phyloP scores from a whole-genome alignment of 495 filamentous ascomycete genomes.

The Xanthoparmelia taractica region DNA sequence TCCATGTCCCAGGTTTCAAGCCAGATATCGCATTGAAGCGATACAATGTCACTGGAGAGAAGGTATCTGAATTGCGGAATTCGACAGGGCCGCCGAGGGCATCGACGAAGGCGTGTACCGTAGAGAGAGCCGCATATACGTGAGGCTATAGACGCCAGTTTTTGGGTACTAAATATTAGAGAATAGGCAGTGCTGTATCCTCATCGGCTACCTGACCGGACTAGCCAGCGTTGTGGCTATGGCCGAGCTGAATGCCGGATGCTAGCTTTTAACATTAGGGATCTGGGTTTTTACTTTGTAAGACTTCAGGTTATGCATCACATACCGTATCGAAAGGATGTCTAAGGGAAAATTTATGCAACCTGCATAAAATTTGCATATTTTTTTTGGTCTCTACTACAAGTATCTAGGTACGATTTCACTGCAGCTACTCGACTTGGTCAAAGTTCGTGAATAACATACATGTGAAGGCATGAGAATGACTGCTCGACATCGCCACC shows the following conservation, averaged over 20 bases:
- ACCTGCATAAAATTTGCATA: background rate
- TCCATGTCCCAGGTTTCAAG: constrained; percentile 35
- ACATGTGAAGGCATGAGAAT: background rate
- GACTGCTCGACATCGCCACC: background rate
- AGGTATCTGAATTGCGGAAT: constrained; percentile 34
- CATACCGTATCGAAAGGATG: no score
- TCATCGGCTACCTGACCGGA: background rate
- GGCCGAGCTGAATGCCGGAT: background rate
- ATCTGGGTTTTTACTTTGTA: background rate
- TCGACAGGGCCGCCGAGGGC: constrained; percentile 44
- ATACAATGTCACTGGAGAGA: constrained; percentile 33
- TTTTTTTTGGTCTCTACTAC: background rate
- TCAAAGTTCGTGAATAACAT: no score
- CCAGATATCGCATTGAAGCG: constrained; percentile 25
- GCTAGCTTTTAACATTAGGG: background rate
- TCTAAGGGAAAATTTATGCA: background rate
- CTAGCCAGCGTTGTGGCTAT: background rate
- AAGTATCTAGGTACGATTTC: no score
- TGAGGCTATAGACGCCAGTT: constrained; percentile 13
- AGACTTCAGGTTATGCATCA: no score
- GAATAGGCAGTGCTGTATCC: background rate
- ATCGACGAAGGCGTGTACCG: constrained; percentile 40
- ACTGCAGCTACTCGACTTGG: no score
- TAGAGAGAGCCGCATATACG: constrained; percentile 38
- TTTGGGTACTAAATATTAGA: background rate